A percentile compares a stretch with the other conserved stretches of the same genome.
Evolutionary conservation across 768 basidiomycete species (phyloP).

Genomic region (Hirschioporus abietinus): DNA sequence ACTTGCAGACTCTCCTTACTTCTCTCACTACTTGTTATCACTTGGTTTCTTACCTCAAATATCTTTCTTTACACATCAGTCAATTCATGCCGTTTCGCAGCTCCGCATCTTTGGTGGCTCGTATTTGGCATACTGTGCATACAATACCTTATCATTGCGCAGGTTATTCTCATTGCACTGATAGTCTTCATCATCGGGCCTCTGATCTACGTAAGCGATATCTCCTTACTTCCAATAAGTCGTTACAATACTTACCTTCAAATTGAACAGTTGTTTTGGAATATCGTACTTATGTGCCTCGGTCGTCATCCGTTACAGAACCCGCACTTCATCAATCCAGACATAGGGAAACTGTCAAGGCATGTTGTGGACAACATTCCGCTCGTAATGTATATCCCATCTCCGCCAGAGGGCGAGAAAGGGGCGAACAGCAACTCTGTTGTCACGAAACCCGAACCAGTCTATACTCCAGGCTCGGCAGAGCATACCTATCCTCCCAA

Average conservation of each 20-base stretch:
- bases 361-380: slow-evolving; percentile 74
- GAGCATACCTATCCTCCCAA: slow-evolving; percentile 60
- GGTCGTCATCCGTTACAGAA: slow-evolving; percentile 78
- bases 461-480: slow-evolving; percentile 10
- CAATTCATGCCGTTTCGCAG: slow-evolving; percentile 61
- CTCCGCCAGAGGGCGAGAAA: slow-evolving; percentile 50
- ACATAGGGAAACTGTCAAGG: slow-evolving; percentile 70
- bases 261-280: slow-evolving; percentile 58
- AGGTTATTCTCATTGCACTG: slow-evolving; percentile 70
- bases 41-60: slow-evolving; percentile 81
- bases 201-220: slow-evolving; percentile 61
- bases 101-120: slow-evolving; percentile 87
- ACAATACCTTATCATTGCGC: slow-evolving; percentile 67
- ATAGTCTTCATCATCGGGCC: slow-evolving; percentile 77
- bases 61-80: slow-evolving; percentile 75
- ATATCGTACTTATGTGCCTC: slow-evolving; percentile 70
- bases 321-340: slow-evolving; percentile 67
- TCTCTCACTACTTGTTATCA: slow-evolving; percentile 65
- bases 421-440: slow-evolving; percentile 20
- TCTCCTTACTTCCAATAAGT: not conserved
- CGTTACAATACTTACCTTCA: slow-evolving; percentile 9
- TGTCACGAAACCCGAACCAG: slow-evolving; percentile 40
- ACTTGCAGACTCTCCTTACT: slow-evolving; percentile 51
- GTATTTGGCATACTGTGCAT: slow-evolving; percentile 75
- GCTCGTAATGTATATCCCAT: slow-evolving; percentile 79